Percentiles rank a stretch among this genome's conserved stretches.
phyloP scores from a whole-genome alignment of 169 alveolate genomes.

The Eimeria tenella region DNA sequence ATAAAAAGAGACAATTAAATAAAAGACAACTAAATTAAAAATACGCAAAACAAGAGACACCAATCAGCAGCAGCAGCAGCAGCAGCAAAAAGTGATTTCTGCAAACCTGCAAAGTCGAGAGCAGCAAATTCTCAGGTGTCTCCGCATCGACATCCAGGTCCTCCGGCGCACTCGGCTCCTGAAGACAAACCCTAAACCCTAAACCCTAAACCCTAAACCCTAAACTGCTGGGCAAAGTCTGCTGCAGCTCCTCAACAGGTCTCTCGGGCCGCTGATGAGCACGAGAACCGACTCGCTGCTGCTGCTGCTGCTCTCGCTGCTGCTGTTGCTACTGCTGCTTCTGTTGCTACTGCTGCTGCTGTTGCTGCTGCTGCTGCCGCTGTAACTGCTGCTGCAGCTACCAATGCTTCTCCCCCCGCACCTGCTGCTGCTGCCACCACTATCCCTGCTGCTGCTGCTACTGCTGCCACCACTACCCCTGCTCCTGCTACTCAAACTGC shows the following conservation, averaged over 20 bases:
- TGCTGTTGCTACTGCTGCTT: slow-evolving; percentile 75
- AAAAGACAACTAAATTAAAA: no score
- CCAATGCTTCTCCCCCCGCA: neutral
- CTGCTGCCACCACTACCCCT: neutral
- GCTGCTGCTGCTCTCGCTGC: slow-evolving; percentile 80
- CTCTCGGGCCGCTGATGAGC: neutral
- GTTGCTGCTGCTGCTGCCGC: neutral
- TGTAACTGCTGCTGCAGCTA: neutral
- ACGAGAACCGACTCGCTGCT: neutral
- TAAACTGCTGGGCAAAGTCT: no score
- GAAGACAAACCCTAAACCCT: neutral
- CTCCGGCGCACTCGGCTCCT: neutral
- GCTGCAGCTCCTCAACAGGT: neutral
- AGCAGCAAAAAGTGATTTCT: neutral
- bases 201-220: neutral
- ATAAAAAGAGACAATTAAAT: no score
- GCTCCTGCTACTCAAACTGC: neutral
- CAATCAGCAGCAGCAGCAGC: neutral
- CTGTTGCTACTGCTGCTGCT: slow-evolving; percentile 3
- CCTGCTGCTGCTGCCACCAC: neutral
- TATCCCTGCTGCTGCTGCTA: neutral
- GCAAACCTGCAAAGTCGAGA: slow-evolving; percentile 86
- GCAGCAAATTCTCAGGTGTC: slow-evolving; percentile 90
- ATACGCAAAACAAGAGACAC: no score
- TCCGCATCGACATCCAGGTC: slow-evolving; percentile 81